Conservation (phyloP, 257 asterid genomes). For the Fraxinus anomala region DNA sequence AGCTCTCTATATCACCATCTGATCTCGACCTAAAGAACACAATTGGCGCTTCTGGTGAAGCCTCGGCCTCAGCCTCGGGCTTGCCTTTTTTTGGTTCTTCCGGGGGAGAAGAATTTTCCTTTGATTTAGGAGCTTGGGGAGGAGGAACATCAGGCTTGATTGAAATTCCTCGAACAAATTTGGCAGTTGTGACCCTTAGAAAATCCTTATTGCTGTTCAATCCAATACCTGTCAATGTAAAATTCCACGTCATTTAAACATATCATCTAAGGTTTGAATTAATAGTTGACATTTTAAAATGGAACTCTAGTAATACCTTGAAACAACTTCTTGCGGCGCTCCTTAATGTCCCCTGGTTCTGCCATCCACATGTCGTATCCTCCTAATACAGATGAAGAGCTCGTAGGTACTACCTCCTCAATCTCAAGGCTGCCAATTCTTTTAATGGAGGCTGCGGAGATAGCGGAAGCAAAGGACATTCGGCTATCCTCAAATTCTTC, state of each 20-base stretch:
- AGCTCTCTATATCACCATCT: slow-evolving; percentile 66
- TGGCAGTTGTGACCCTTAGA: slow-evolving; percentile 52
- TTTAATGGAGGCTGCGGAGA: slow-evolving; percentile 48
- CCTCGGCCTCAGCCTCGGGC: slow-evolving; percentile 3
- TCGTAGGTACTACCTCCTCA: slow-evolving; percentile 16
- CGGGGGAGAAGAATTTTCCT: slow-evolving; percentile 23
- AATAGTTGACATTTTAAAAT: background rate
- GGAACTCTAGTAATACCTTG: slow-evolving; percentile 39
- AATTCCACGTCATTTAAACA: background rate
- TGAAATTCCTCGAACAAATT: slow-evolving; percentile 42
- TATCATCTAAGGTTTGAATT: too few relatives aligned
- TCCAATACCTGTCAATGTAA: slow-evolving; percentile 49
- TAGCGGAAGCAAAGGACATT: slow-evolving; percentile 61
- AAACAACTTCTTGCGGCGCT: slow-evolving; percentile 75
- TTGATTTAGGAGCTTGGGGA: slow-evolving; percentile 20
- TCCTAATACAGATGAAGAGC: slow-evolving; percentile 33
- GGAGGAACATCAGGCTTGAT: slow-evolving; percentile 24
- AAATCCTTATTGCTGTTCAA: slow-evolving; percentile 71
- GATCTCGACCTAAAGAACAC: slow-evolving; percentile 78
- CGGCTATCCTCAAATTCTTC: slow-evolving; percentile 79
- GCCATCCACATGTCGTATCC: slow-evolving; percentile 86
- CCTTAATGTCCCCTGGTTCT: slow-evolving; percentile 84
- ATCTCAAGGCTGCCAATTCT: slow-evolving; percentile 22
- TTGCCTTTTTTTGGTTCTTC: slow-evolving; percentile 30
- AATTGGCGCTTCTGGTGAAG: slow-evolving; percentile 35